Conservation (phyloP, 805 yeast species). For the Jamesozyma rosinii region DNA sequence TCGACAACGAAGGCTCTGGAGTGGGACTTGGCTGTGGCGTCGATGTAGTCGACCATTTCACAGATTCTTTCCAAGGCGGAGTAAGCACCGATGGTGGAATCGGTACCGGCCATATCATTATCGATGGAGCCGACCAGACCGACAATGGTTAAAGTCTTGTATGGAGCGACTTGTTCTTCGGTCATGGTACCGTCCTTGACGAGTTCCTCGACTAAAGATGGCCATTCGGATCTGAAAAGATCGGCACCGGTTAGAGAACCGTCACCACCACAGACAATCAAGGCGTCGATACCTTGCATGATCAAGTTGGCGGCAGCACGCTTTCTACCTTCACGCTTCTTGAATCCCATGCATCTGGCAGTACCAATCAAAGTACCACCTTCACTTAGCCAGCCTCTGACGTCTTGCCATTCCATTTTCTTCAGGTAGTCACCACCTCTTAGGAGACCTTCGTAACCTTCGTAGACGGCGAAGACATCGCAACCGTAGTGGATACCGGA, state of each 20-base stretch:
- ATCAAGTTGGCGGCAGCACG: conserved; percentile 79
- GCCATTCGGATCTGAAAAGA: conserved; percentile 90
- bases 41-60: conserved; percentile 90
- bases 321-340: conserved; percentile 77
- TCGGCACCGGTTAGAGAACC: conserved; percentile 98
- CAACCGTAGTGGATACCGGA: conserved; percentile 82
- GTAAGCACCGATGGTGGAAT: conserved; percentile 92
- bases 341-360: conserved; percentile 81
- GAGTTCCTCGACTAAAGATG: conserved; percentile 69
- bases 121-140: conserved; percentile 96
- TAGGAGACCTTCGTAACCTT: conserved; percentile 91
- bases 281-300: conserved; percentile 81
- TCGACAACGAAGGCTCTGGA: conserved; percentile 96
- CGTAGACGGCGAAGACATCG: conserved; percentile 83
- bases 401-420: conserved; percentile 87
- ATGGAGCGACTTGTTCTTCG: conserved; percentile 46
- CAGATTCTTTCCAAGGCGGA: conserved; percentile 89
- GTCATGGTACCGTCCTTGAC: conserved; percentile 48
- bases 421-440: conserved; percentile 72
- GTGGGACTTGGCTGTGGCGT: conserved; percentile 95
- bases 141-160: conserved; percentile 71
- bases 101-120: conserved; percentile 96
- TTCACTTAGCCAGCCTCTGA: conserved; percentile 81
- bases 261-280: conserved; percentile 97
- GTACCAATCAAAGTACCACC: conserved; percentile 98